Evolutionary conservation across 164 flowering plant species (phyloP), one percentile per base, ranked within the genome.

Genomic region (Brasenia schreberi): DNA sequence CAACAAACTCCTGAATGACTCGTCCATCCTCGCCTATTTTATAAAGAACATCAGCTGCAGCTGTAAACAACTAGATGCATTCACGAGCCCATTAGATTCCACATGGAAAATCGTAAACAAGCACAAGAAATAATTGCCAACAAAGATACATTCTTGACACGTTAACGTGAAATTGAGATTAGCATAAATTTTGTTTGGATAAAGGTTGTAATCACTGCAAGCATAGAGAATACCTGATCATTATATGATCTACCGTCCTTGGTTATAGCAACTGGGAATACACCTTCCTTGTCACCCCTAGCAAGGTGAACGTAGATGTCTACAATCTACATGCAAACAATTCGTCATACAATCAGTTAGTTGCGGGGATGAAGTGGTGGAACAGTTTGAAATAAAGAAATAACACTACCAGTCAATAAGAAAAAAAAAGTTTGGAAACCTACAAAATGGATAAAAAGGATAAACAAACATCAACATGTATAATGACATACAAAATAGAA

Each of bases 231-330:
- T 78, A 95, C 99, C 96, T 92, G 90, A 59, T 92, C 99, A 67
- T 87, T 91, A 80, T 95, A 95, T 17, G 99, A 95, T 52, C 97
- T 86, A 33, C 99, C 99, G 79, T 95, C 99, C 74, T 76, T 89
- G 18, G 90, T 88, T 62, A 95, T 92, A 43, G 99, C 99, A 77
- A 83, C 44, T 65, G 99, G 93, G 64, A 94, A 95, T 63, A 95
- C 75, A 52, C 86, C 83, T 65, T 84, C 79, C 60, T 78, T 71
- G 74, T 95, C 99, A 61, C 99, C 99, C 68, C 84, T 84, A 19
- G 92, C 96, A 67, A 95, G 82, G 79, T 92, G 89, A 68, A 95
- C 96, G 76, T 95, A 95, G 67, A 95, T 89, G 43, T 75, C 73
- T 19, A 88, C 99, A 82, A 95, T 94, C 99, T 94, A 67, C 77